A percentile compares a stretch with the other conserved stretches of the same genome.
These are phyloP conservation scores for Colletotrichum agaves DNA, from an alignment of 2,329 filamentous ascomycete species.

Conservation along the genomic window DNA sequence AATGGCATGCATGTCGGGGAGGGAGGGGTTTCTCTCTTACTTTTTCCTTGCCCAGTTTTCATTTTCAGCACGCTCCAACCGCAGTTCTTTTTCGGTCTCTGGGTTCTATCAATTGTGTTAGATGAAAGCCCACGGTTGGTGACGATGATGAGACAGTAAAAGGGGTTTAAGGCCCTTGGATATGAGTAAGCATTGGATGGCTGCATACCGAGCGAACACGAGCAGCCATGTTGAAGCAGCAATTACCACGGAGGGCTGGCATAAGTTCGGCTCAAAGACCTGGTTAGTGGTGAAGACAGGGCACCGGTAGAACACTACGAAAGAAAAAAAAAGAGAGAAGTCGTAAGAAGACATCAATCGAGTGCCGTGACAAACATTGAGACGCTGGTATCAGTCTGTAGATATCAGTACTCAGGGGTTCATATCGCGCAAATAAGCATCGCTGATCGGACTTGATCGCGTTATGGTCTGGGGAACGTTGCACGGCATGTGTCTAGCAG, in stretches of 20 bases:
- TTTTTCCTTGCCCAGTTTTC: background rate
- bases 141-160: background rate
- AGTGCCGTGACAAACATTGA: too few relatives aligned
- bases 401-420: too few relatives aligned
- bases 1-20: constrained; percentile 37
- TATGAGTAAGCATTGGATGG: background rate
- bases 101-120: background rate
- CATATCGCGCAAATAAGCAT: background rate
- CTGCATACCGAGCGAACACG: background rate
- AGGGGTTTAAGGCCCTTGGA: background rate
- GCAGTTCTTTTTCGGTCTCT: background rate
- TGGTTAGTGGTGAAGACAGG: background rate
- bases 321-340: constrained; percentile 6
- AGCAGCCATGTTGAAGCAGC: background rate
- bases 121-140: background rate
- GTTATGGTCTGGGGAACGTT: background rate
- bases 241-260: background rate
- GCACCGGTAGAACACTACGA: background rate
- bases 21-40: constrained; percentile 17
- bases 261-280: too few relatives aligned
- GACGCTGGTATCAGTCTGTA: too few relatives aligned
- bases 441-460: background rate
- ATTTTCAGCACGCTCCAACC: constrained; percentile 5
- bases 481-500: constrained; percentile 6
- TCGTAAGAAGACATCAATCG: background rate